Conservation (phyloP, 2,329 filamentous ascomycete species). For the Epicoccum nigrum region DNA sequence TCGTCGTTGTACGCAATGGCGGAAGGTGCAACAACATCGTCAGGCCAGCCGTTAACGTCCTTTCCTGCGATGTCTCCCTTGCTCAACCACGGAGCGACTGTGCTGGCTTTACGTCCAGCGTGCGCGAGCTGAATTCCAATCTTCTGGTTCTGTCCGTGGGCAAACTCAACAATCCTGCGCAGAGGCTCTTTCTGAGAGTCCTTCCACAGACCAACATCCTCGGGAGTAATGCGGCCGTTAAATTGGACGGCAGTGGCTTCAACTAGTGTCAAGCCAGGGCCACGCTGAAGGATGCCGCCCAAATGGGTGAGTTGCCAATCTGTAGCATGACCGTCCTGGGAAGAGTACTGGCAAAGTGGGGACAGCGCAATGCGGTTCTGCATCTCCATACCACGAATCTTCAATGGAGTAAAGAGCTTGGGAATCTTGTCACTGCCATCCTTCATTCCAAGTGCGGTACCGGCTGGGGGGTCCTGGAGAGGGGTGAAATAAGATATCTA, state of each 20-base stretch:
- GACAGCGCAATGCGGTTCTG: slow-evolving; percentile 68
- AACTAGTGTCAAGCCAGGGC: slow-evolving; percentile 74
- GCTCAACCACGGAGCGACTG: slow-evolving; percentile 68
- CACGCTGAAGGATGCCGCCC: slow-evolving; percentile 77
- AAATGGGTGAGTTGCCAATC: slow-evolving; percentile 84
- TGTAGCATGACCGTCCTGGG: slow-evolving; percentile 73
- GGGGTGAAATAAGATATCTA: slow-evolving; percentile 57
- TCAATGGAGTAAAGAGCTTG: slow-evolving; percentile 65
- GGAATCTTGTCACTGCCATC: slow-evolving; percentile 59
- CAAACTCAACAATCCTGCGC: slow-evolving; percentile 74
- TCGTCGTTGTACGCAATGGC: slow-evolving; percentile 67
- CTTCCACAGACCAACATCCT: slow-evolving; percentile 81
- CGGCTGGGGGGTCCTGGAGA: slow-evolving; percentile 53
- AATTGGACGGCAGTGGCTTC: slow-evolving; percentile 79
- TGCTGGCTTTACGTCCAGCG: slow-evolving; percentile 70
- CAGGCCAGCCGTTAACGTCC: slow-evolving; percentile 61
- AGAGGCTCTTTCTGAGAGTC: slow-evolving; percentile 80
- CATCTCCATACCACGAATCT: slow-evolving; percentile 65
- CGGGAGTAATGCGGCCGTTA: slow-evolving; percentile 81
- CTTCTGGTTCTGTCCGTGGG: slow-evolving; percentile 77
- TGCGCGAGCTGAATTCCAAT: slow-evolving; percentile 83
- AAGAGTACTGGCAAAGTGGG: slow-evolving; percentile 66
- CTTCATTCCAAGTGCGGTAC: slow-evolving; percentile 55
- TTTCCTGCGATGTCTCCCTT: slow-evolving; percentile 61
- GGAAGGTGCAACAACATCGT: slow-evolving; percentile 63